phyloP scores from a whole-genome alignment of 2,329 filamentous ascomycete species.

The Aspergillus melleus region DNA sequence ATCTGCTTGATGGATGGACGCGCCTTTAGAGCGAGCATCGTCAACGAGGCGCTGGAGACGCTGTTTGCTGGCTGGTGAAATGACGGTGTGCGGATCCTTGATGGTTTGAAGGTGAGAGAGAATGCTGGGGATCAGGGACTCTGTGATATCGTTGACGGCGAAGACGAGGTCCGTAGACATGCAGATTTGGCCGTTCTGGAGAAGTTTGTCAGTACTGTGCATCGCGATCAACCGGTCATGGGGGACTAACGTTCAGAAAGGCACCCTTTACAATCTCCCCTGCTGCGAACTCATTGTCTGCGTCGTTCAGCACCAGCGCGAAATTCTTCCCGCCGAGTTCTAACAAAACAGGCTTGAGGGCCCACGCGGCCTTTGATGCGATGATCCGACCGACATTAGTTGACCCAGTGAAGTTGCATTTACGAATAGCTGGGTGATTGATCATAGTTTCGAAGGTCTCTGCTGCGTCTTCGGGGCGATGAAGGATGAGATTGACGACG shows the following conservation, averaged over 20 bases:
- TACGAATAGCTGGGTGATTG: slow-evolving; percentile 37
- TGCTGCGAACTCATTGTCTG: slow-evolving; percentile 44
- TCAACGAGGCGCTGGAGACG: slow-evolving; percentile 25
- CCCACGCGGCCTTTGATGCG: slow-evolving; percentile 35
- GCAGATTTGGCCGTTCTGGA: slow-evolving; percentile 67
- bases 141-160: slow-evolving; percentile 40
- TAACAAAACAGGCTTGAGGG: slow-evolving; percentile 48
- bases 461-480: slow-evolving; percentile 34
- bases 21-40: slow-evolving; percentile 55
- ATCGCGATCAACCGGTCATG: not conserved
- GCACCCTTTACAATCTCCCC: slow-evolving; percentile 28
- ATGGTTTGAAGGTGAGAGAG: not conserved
- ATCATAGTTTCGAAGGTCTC: slow-evolving; percentile 40
- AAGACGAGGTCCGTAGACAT: slow-evolving; percentile 74
- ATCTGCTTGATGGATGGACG: slow-evolving; percentile 37
- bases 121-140: not conserved
- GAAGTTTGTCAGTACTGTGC: not conserved
- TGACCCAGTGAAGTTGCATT: slow-evolving; percentile 50
- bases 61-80: slow-evolving; percentile 15
- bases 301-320: slow-evolving; percentile 46
- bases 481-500: slow-evolving; percentile 41
- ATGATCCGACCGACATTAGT: slow-evolving; percentile 46
- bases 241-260: slow-evolving; percentile 27
- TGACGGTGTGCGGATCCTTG: not conserved
- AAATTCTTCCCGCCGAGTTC: slow-evolving; percentile 51